Conservation (phyloP, 192 early-diverging fungal genomes). For the Coemansia sp. region DNA sequence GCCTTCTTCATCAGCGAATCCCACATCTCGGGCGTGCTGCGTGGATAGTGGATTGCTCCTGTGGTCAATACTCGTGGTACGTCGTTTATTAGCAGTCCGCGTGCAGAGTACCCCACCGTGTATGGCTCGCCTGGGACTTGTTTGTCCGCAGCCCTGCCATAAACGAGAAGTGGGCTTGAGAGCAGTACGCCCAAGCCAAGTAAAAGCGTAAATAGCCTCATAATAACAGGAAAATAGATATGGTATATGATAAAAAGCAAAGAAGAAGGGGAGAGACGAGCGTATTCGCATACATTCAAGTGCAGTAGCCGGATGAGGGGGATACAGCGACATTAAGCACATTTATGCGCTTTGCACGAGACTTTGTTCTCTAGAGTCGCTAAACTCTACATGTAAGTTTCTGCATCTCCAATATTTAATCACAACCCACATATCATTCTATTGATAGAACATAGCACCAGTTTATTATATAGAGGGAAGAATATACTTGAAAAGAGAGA, state of each 20-base stretch:
- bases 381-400: too few relatives aligned
- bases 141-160: conserved; percentile 4
- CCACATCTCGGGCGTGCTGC: conserved; percentile 62
- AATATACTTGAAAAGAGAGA: conserved; percentile 1
- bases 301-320: background rate
- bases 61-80: conserved; percentile 44
- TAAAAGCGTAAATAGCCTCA: background rate
- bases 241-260: background rate
- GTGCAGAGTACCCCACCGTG: conserved; percentile 34
- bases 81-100: conserved; percentile 45
- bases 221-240: background rate
- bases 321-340: background rate
- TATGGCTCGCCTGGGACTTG: conserved; percentile 36
- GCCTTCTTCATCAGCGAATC: conserved; percentile 56
- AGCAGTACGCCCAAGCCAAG: background rate
- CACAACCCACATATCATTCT: too few relatives aligned
- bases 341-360: background rate
- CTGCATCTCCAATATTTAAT: too few relatives aligned
- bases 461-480: background rate
- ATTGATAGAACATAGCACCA: too few relatives aligned
- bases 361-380: too few relatives aligned
- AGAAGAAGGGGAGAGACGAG: background rate
- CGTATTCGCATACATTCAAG: too few relatives aligned
- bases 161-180: background rate
- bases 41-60: conserved; percentile 64